Percentiles rank a stretch among this genome's conserved stretches.
These are phyloP conservation scores for Botrytis pseudocinerea DNA, from an alignment of 2,329 filamentous ascomycete species.

Conservation along the genomic window DNA sequence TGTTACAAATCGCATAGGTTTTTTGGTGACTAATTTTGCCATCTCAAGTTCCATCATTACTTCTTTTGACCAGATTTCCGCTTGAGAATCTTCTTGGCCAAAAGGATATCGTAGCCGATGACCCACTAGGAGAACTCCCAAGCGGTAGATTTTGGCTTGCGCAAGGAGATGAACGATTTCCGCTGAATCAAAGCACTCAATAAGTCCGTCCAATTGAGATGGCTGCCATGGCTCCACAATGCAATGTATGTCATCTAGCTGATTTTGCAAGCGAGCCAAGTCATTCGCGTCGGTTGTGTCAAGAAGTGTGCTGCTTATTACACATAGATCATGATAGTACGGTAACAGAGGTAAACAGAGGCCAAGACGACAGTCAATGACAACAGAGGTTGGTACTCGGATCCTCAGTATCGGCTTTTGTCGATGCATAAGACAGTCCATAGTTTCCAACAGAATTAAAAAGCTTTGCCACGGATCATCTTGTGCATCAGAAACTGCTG, in stretches of 20 bases:
- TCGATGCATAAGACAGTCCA: slow-evolving; percentile 38
- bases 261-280: slow-evolving; percentile 29
- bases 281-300: slow-evolving; percentile 25
- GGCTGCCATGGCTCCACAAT: slow-evolving; percentile 37
- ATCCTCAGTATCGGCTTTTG: slow-evolving; percentile 33
- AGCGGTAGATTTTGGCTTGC: slow-evolving; percentile 38
- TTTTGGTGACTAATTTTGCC: slow-evolving; percentile 31
- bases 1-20: slow-evolving; percentile 34
- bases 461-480: slow-evolving; percentile 32
- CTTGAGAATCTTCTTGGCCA: slow-evolving; percentile 34
- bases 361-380: slow-evolving; percentile 35
- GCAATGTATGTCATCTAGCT: slow-evolving; percentile 31
- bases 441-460: slow-evolving; percentile 36
- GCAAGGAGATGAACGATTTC: slow-evolving; percentile 37
- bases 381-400: slow-evolving; percentile 10
- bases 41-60: slow-evolving; percentile 37
- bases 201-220: slow-evolving; percentile 29
- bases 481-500: slow-evolving; percentile 25
- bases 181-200: slow-evolving; percentile 31
- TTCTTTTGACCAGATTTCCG: slow-evolving; percentile 35
- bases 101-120: slow-evolving; percentile 36
- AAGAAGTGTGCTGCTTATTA: slow-evolving; percentile 34
- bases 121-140: slow-evolving; percentile 35
- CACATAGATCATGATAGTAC: slow-evolving; percentile 38
- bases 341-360: slow-evolving; percentile 37